Evolutionary conservation across 2,329 filamentous ascomycete genomes (phyloP).

Genomic region (Daldinia sp.): DNA sequence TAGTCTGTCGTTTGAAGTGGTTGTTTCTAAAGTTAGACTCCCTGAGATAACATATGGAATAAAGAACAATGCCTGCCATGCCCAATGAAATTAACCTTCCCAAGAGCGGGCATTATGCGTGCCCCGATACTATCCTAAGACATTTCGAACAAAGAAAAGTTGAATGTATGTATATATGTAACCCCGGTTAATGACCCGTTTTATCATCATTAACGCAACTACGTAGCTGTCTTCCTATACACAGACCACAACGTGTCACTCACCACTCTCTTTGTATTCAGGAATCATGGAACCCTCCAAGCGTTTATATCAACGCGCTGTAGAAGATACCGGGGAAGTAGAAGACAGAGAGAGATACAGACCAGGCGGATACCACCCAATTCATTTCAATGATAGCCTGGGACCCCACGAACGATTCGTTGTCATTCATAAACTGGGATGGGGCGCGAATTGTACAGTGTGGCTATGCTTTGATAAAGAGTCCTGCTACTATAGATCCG

Average conservation of each 20-base stretch:
- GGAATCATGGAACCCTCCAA: neutral
- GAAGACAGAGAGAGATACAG: slow-evolving; percentile 27
- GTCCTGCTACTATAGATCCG: slow-evolving; percentile 1
- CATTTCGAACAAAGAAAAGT: neutral
- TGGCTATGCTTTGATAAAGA: slow-evolving; percentile 25
- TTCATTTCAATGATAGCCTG: slow-evolving; percentile 20
- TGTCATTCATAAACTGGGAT: slow-evolving; percentile 27
- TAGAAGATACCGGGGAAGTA: slow-evolving; percentile 5
- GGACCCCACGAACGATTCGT: slow-evolving; percentile 13
- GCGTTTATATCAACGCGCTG: neutral
- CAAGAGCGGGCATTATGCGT: neutral
- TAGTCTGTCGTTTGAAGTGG: no score
- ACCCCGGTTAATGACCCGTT: neutral
- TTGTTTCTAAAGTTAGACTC: neutral
- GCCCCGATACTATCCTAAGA: neutral
- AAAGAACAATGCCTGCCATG: neutral
- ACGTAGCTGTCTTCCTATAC: neutral
- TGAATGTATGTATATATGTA: neutral
- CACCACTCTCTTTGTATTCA: neutral
- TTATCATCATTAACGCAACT: neutral
- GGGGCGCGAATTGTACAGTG: slow-evolving; percentile 9
- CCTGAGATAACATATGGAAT: neutral
- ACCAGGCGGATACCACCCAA: slow-evolving; percentile 24
- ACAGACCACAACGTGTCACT: no score
- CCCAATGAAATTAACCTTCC: neutral